These are phyloP conservation scores for Solanum rostratum DNA, from an alignment of 257 asterid species.

Conservation along the genomic window DNA sequence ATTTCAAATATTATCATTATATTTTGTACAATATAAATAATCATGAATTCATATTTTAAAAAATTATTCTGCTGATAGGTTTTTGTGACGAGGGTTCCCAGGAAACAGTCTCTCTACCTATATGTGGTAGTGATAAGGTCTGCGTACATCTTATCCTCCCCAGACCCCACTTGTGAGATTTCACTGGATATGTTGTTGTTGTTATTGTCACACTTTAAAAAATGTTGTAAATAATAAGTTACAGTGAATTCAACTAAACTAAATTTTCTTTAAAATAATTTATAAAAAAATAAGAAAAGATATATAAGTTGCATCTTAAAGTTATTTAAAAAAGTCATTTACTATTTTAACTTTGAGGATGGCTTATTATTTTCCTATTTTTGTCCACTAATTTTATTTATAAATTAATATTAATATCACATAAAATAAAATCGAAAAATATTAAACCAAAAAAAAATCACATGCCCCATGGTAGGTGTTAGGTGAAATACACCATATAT, in stretches of 20 bases:
- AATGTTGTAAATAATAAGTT: not conserved
- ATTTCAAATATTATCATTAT: not conserved
- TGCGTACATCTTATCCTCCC: too few relatives aligned
- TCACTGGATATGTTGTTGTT: too few relatives aligned
- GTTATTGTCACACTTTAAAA: too few relatives aligned
- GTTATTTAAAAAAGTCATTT: not conserved
- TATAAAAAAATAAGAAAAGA: not conserved
- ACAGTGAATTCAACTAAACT: not conserved
- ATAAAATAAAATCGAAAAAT: not conserved
- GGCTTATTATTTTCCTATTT: not conserved
- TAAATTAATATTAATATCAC: not conserved
- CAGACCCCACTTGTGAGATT: too few relatives aligned
- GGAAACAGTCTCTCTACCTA: too few relatives aligned
- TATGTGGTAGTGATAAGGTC: too few relatives aligned
- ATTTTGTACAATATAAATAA: not conserved
- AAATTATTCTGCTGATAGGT: too few relatives aligned
- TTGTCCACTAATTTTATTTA: not conserved
- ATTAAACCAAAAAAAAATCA: not conserved
- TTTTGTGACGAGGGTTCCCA: too few relatives aligned
- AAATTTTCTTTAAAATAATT: not conserved
- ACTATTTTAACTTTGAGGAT: not conserved
- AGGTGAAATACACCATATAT: not conserved
- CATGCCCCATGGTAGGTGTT: not conserved
- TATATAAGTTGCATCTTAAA: not conserved
- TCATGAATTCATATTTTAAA: not conserved